These are phyloP conservation scores for Cornus controversa DNA, from an alignment of 148 eudicot genomes.

Conservation along the genomic window DNA sequence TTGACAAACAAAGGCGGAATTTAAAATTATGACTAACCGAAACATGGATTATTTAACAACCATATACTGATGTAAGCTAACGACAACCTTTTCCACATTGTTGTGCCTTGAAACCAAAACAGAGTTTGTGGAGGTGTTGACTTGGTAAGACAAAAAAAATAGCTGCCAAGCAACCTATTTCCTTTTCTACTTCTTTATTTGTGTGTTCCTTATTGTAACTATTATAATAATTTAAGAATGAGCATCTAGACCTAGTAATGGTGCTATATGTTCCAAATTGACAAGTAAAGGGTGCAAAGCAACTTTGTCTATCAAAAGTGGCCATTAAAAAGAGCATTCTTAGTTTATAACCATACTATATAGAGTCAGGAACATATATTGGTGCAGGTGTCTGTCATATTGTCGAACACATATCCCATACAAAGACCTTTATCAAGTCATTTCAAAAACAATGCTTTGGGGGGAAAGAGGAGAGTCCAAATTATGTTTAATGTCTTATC, in stretches of 20 bases:
- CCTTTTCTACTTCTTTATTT: neutral
- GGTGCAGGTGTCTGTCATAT: too few species aligned
- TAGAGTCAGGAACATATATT: too few species aligned
- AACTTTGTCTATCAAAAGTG: conserved; percentile 4
- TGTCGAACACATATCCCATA: too few species aligned
- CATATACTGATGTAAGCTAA: neutral
- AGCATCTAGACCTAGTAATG: neutral
- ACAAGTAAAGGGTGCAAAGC: neutral
- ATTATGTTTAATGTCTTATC: too few species aligned
- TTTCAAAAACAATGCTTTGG: too few species aligned
- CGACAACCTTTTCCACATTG: neutral
- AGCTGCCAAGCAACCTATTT: neutral
- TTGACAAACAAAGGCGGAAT: neutral
- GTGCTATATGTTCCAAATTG: neutral
- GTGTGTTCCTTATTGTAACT: neutral
- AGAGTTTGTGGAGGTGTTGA: neutral
- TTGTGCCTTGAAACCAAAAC: neutral
- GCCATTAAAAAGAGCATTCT: conserved; percentile 2
- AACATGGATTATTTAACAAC: neutral
- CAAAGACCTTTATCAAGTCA: too few species aligned
- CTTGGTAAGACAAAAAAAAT: neutral
- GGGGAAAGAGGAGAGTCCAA: too few species aligned
- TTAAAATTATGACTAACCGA: neutral
- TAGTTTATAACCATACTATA: neutral
- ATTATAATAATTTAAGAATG: neutral